A percentile compares a stretch with the other conserved stretches of the same genome.
phyloP scores from a whole-genome alignment of 1,284 basidiomycete species.

The Apiotrichum domesticum region DNA sequence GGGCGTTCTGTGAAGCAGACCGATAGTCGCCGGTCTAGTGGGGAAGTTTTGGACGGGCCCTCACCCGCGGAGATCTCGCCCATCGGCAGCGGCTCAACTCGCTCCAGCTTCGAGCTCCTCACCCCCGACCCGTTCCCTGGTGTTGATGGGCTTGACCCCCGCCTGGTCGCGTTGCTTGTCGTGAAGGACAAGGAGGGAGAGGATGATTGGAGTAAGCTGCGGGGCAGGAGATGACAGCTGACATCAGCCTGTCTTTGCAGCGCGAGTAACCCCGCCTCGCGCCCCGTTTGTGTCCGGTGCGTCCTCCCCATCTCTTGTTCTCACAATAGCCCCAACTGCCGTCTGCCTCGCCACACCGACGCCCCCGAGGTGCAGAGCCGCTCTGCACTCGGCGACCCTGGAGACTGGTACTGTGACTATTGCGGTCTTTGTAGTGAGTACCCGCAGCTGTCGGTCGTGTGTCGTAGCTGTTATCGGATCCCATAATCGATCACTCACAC shows the following conservation, averaged over 20 bases:
- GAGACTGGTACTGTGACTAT: slow-evolving; percentile 16
- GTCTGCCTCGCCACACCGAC: background rate
- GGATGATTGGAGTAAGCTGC: slow-evolving; percentile 6
- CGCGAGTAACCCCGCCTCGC: slow-evolving; percentile 2
- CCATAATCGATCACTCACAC: background rate
- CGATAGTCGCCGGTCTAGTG: too few relatives aligned
- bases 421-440: slow-evolving; percentile 15
- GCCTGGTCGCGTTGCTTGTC: background rate
- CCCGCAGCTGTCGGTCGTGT: too few relatives aligned
- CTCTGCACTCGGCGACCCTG: slow-evolving; percentile 12
- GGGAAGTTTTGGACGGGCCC: too few relatives aligned
- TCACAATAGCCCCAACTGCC: background rate
- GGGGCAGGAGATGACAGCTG: background rate
- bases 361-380: background rate
- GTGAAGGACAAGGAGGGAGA: background rate
- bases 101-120: too few relatives aligned
- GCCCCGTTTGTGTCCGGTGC: slow-evolving; percentile 4
- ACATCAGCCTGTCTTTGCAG: slow-evolving; percentile 7
- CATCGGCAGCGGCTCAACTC: too few relatives aligned
- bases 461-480: too few relatives aligned
- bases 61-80: background rate
- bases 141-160: background rate
- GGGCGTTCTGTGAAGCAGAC: background rate
- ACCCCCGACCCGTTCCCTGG: slow-evolving; percentile 1
- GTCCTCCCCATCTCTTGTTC: background rate